Conservation (phyloP, 257 asterid genomes). For the Nyctanthes arbortristis region DNA sequence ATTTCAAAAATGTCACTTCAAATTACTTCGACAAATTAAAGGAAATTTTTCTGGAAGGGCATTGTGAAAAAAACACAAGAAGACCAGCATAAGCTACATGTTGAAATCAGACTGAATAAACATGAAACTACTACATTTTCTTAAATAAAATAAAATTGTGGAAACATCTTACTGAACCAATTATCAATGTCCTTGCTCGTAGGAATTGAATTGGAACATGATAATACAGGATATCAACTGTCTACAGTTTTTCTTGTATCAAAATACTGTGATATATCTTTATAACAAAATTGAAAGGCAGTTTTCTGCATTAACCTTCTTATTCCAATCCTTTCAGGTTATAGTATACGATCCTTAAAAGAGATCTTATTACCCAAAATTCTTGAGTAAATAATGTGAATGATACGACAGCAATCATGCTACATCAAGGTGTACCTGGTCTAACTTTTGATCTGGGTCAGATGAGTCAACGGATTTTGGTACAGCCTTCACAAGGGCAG, state of each 20-base stretch:
- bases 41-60: slow-evolving; percentile 1
- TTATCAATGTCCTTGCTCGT: background rate
- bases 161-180: background rate
- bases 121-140: background rate
- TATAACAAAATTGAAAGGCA: background rate
- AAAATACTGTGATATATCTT: background rate
- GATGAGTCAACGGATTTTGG: slow-evolving; percentile 93
- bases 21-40: background rate
- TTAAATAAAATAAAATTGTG: slow-evolving; percentile 4
- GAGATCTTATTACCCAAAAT: too few species aligned
- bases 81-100: slow-evolving; percentile 13
- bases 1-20: background rate
- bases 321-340: slow-evolving; percentile 9
- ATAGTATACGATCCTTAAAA: background rate
- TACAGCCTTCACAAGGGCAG: slow-evolving; percentile 92
- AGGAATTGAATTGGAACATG: background rate
- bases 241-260: background rate
- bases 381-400: too few species aligned
- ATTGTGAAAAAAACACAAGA: slow-evolving; percentile 2
- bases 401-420: slow-evolving; percentile 1
- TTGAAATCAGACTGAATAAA: background rate
- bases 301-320: slow-evolving; percentile 12
- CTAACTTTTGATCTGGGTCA: slow-evolving; percentile 84
- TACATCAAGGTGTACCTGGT: slow-evolving; percentile 58
- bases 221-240: background rate